Conservation (phyloP, 2,329 filamentous ascomycete genomes). For the Cadophora sp. region DNA sequence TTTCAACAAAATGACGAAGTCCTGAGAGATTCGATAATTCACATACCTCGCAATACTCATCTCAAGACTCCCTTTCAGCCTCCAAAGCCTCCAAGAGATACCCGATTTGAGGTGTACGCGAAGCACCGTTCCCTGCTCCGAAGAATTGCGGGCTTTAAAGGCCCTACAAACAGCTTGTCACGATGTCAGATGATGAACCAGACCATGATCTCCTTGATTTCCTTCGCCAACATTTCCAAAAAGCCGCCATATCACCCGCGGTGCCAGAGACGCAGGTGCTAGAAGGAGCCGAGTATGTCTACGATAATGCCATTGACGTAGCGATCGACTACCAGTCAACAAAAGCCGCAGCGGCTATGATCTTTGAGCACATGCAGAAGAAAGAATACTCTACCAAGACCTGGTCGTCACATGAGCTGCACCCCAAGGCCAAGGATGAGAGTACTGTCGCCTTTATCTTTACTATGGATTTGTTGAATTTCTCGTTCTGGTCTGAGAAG, state of each 20-base stretch:
- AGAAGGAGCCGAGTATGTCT: slow-evolving; percentile 82
- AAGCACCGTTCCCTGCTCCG: neutral
- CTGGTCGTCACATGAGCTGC: slow-evolving; percentile 89
- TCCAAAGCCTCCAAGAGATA: neutral
- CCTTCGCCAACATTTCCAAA: slow-evolving; percentile 78
- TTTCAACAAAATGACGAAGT: neutral
- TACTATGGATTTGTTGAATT: slow-evolving; percentile 95
- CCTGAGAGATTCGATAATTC: neutral
- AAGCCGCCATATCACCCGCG: slow-evolving; percentile 57
- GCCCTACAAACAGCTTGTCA: slow-evolving; percentile 31
- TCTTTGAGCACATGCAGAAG: slow-evolving; percentile 82
- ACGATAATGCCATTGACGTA: slow-evolving; percentile 92
- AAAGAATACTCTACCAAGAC: slow-evolving; percentile 83
- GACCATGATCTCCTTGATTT: slow-evolving; percentile 88
- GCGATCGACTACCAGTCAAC: slow-evolving; percentile 83
- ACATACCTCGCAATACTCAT: neutral
- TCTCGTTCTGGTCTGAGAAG: slow-evolving; percentile 89
- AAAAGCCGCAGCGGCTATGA: slow-evolving; percentile 80
- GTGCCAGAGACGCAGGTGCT: slow-evolving; percentile 83
- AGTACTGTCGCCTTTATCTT: slow-evolving; percentile 91
- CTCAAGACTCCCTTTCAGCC: too few species aligned
- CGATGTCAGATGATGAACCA: slow-evolving; percentile 90
- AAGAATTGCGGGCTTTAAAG: neutral
- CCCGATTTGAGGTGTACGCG: neutral
- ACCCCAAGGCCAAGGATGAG: slow-evolving; percentile 83